These are phyloP conservation scores for Puya raimondii DNA, from an alignment of 176 grass and related monocot species.

Conservation along the genomic window DNA sequence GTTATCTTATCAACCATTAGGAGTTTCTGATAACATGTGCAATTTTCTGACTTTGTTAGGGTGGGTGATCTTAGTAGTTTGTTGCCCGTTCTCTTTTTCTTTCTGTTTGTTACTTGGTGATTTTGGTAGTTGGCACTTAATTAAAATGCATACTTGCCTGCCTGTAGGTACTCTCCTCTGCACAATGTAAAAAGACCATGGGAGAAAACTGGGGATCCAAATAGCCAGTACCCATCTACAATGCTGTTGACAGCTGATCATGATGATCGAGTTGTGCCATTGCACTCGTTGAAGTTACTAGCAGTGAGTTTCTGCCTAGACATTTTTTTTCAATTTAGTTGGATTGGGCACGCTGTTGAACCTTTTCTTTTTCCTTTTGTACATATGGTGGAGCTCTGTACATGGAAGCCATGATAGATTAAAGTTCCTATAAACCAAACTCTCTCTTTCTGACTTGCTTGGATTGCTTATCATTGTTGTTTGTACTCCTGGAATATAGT, in stretches of 20 bases:
- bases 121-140: conserved; percentile 13
- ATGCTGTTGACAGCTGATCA: conserved; percentile 91
- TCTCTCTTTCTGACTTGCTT: too few species aligned
- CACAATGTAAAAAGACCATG: conserved; percentile 78
- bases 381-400: too few species aligned
- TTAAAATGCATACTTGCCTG: background rate
- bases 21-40: too few species aligned
- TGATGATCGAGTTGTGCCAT: conserved; percentile 85
- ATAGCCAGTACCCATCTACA: conserved; percentile 61
- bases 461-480: too few species aligned
- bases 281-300: conserved; percentile 86
- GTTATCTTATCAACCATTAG: too few species aligned
- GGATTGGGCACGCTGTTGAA: too few species aligned
- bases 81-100: background rate
- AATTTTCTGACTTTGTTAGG: too few species aligned
- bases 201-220: conserved; percentile 41
- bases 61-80: background rate
- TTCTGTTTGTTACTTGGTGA: background rate
- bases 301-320: conserved; percentile 45
- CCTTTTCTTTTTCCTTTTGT: too few species aligned
- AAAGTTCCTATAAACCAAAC: too few species aligned
- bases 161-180: conserved; percentile 72
- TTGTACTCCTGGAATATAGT: too few species aligned
- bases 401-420: too few species aligned
- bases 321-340: background rate